Percentiles rank a stretch among this genome's conserved stretches.
Conservation (phyloP, 805 yeast genomes). For the Scheffersomyces lignosus region DNA sequence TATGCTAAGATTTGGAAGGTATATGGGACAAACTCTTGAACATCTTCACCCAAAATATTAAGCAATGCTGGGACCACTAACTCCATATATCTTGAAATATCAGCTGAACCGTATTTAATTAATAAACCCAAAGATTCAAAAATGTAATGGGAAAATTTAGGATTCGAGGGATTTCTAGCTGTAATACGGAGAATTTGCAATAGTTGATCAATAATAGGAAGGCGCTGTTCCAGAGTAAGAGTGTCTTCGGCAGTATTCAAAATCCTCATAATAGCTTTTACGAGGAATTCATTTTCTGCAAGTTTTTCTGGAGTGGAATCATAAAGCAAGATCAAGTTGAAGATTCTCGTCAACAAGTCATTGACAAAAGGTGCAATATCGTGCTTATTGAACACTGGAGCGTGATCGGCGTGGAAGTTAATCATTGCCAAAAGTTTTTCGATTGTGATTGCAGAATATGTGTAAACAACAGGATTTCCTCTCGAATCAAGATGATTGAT, state of each 20-base stretch:
- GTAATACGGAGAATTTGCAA: constrained; percentile 68
- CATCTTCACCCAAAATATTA: constrained; percentile 71
- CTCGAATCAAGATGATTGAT: constrained; percentile 63
- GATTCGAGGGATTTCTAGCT: constrained; percentile 90
- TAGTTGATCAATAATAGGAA: constrained; percentile 60
- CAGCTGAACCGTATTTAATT: constrained; percentile 47
- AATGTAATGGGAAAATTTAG: constrained; percentile 84
- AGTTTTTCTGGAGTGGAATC: constrained; percentile 79
- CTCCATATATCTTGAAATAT: constrained; percentile 39
- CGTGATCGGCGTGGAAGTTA: constrained; percentile 48
- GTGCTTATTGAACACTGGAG: constrained; percentile 63
- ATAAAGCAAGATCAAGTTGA: constrained; percentile 55
- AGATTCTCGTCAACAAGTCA: constrained; percentile 63
- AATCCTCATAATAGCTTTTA: constrained; percentile 86
- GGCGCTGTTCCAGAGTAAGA: constrained; percentile 42
- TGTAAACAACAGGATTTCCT: constrained; percentile 73
- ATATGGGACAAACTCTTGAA: constrained; percentile 93
- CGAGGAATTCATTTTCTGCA: constrained; percentile 91
- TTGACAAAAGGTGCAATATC: constrained; percentile 66
- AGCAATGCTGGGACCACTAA: constrained; percentile 67
- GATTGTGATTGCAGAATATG: constrained; percentile 90
- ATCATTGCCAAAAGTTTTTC: constrained; percentile 85
- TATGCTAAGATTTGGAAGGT: constrained; percentile 87
- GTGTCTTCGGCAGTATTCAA: constrained; percentile 70
- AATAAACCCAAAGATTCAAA: constrained; percentile 86